Evolutionary conservation across 1,284 basidiomycete genomes (phyloP).

Genomic region (Laetiporus sulphureus): DNA sequence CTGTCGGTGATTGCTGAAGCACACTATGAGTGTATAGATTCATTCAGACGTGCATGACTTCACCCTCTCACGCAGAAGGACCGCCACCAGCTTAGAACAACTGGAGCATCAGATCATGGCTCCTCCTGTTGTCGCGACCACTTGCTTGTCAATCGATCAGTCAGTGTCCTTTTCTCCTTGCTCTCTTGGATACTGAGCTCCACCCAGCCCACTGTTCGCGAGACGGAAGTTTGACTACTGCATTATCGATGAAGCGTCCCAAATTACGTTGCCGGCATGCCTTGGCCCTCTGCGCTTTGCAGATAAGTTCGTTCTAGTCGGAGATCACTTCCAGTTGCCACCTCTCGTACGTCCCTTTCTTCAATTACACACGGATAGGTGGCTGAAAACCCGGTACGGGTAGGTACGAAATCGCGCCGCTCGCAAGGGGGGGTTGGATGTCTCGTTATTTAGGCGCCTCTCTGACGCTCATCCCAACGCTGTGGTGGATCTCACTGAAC

Average conservation of each 20-base stretch:
- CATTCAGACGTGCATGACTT: constrained; percentile 73
- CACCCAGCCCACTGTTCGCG: constrained; percentile 74
- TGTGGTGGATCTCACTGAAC: constrained; percentile 77
- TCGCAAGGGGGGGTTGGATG: constrained; percentile 79
- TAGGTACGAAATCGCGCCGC: constrained; percentile 81
- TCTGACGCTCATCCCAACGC: constrained; percentile 82
- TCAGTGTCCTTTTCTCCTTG: constrained; percentile 34
- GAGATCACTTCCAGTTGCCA: constrained; percentile 95
- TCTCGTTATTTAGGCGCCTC: constrained; percentile 85
- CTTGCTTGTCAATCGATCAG: constrained; percentile 92
- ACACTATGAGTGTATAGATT: constrained; percentile 38
- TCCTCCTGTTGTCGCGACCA: constrained; percentile 93
- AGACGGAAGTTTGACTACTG: constrained; percentile 91
- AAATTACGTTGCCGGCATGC: constrained; percentile 94
- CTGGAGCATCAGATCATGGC: constrained; percentile 76
- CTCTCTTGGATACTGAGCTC: neutral
- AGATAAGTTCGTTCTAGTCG: constrained; percentile 89
- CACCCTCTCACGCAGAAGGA: constrained; percentile 52
- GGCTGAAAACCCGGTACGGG: neutral
- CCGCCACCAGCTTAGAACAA: constrained; percentile 64
- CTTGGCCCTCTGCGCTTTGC: constrained; percentile 90
- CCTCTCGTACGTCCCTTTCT: constrained; percentile 59
- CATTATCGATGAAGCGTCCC: constrained; percentile 97
- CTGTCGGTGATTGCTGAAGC: neutral
- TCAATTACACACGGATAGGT: neutral